Evolutionary conservation across 495 filamentous ascomycete genomes (phyloP).

Genomic region (Podospora conica): DNA sequence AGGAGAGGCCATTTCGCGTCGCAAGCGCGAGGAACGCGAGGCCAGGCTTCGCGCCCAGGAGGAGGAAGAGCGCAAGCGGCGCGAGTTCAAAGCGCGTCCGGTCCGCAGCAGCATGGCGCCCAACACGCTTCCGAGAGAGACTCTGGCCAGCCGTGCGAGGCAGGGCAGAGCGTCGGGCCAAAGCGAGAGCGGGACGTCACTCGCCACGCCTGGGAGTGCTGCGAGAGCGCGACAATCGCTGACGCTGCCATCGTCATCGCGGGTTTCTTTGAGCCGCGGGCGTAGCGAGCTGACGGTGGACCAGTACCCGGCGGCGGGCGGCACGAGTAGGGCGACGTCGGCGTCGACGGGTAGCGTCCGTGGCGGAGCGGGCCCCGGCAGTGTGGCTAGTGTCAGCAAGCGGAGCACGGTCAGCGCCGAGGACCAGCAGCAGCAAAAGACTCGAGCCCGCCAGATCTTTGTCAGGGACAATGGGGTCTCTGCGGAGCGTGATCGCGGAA

Average conservation of each 20-base stretch:
- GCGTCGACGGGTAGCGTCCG: conserved; percentile 35
- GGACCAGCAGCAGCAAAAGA: conserved; percentile 45
- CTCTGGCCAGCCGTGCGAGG: conserved; percentile 52
- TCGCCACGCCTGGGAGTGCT: conserved; percentile 5
- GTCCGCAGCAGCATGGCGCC: conserved; percentile 40
- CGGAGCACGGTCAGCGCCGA: conserved; percentile 42
- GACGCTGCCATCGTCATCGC: conserved; percentile 1
- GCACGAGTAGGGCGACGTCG: conserved; percentile 31
- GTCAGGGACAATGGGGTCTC: conserved; percentile 47
- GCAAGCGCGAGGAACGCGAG: conserved; percentile 60
- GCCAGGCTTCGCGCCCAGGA: conserved; percentile 55
- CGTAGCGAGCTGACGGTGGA: conserved; percentile 11
- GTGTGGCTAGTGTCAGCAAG: conserved; percentile 20
- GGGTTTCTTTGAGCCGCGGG: conserved; percentile 11
- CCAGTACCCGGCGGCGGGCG: neutral
- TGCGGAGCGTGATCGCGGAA: conserved; percentile 46
- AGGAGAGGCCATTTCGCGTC: conserved; percentile 65
- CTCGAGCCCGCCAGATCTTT: conserved; percentile 57
- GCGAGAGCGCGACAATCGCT: conserved; percentile 20
- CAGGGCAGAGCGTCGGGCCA: conserved; percentile 33
- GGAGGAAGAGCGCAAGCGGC: conserved; percentile 51
- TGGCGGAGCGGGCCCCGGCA: conserved; percentile 7
- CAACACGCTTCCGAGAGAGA: conserved; percentile 42
- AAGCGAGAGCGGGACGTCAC: conserved; percentile 4
- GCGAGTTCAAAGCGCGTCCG: conserved; percentile 61